A percentile compares a stretch with the other conserved stretches of the same genome.
These are phyloP conservation scores for Oligophagozyma castellii DNA, from an alignment of 1,139 yeast genomes.

Conservation along the genomic window DNA sequence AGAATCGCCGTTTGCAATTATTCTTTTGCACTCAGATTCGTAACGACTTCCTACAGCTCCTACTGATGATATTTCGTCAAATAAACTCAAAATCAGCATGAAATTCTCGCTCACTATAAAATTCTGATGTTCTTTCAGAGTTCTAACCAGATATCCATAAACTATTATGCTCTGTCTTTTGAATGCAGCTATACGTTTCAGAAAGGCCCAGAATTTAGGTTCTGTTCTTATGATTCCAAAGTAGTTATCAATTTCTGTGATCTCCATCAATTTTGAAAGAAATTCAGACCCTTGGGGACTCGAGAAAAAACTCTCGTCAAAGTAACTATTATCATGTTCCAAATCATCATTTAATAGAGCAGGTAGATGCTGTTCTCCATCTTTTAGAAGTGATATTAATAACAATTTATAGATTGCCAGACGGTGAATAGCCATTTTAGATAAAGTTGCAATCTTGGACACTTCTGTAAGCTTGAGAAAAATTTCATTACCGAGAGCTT, in stretches of 20 bases:
- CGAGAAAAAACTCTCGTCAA: slow-evolving; percentile 17
- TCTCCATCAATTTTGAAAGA: slow-evolving; percentile 38
- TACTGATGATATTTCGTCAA: slow-evolving; percentile 71
- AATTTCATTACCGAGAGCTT: slow-evolving; percentile 19
- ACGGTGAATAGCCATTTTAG: slow-evolving; percentile 17
- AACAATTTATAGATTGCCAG: slow-evolving; percentile 19
- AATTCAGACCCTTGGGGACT: slow-evolving; percentile 35
- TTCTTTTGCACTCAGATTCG: slow-evolving; percentile 46
- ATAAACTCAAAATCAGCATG: slow-evolving; percentile 50
- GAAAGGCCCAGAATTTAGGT: slow-evolving; percentile 50
- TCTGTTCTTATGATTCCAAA: slow-evolving; percentile 29
- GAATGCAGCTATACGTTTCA: slow-evolving; percentile 44
- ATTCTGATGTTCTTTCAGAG: slow-evolving; percentile 29
- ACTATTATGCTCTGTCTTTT: slow-evolving; percentile 38
- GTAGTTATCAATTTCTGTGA: slow-evolving; percentile 39
- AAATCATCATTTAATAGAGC: slow-evolving; percentile 15
- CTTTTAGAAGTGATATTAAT: slow-evolving; percentile 19
- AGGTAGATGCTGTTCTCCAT: slow-evolving; percentile 1
- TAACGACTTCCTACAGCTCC: slow-evolving; percentile 72
- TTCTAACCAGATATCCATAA: slow-evolving; percentile 34
- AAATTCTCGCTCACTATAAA: slow-evolving; percentile 38
- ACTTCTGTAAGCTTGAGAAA: slow-evolving; percentile 12
- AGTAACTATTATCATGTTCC: slow-evolving; percentile 14
- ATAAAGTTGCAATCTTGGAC: slow-evolving; percentile 7
- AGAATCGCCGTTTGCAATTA: slow-evolving; percentile 30